phyloP scores from a whole-genome alignment of 1,139 yeast species.

The Yamadazyma oceani region DNA sequence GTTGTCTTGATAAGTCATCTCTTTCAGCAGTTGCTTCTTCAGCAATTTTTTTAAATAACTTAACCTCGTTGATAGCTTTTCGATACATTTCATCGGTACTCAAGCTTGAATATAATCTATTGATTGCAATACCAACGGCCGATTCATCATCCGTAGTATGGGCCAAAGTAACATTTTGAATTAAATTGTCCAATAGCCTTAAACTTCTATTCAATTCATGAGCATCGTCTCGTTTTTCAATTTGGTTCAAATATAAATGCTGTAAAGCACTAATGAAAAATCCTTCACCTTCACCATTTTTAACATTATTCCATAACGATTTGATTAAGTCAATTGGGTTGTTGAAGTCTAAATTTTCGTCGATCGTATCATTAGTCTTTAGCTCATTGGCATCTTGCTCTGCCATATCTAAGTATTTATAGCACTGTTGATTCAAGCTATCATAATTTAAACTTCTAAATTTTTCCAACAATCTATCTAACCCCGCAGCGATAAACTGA shows the following conservation, averaged over 20 bases:
- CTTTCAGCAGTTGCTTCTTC: conserved; percentile 86
- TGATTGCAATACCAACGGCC: conserved; percentile 81
- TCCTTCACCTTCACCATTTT: conserved; percentile 71
- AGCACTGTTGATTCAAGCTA: conserved; percentile 63
- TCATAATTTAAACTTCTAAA: conserved; percentile 65
- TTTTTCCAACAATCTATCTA: conserved; percentile 59
- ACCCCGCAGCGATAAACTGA: conserved; percentile 75
- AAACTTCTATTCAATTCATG: conserved; percentile 63
- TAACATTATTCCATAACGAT: conserved; percentile 69
- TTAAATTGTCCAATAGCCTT: conserved; percentile 77
- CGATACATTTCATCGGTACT: conserved; percentile 90
- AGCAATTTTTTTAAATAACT: conserved; percentile 61
- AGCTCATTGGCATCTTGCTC: conserved; percentile 71
- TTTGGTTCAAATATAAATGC: conserved; percentile 73
- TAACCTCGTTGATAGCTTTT: conserved; percentile 72
- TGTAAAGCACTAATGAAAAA: conserved; percentile 78
- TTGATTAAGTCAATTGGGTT: conserved; percentile 74
- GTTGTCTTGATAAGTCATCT: conserved; percentile 71
- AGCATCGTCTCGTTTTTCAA: conserved; percentile 51
- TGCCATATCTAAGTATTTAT: conserved; percentile 63
- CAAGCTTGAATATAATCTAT: conserved; percentile 71
- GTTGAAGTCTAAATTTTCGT: conserved; percentile 61
- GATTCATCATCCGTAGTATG: conserved; percentile 69
- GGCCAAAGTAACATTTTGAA: conserved; percentile 73
- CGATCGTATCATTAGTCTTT: conserved; percentile 57